Conservation (phyloP, 176 grass and related monocot genomes). For the Tuctoria greenei region DNA sequence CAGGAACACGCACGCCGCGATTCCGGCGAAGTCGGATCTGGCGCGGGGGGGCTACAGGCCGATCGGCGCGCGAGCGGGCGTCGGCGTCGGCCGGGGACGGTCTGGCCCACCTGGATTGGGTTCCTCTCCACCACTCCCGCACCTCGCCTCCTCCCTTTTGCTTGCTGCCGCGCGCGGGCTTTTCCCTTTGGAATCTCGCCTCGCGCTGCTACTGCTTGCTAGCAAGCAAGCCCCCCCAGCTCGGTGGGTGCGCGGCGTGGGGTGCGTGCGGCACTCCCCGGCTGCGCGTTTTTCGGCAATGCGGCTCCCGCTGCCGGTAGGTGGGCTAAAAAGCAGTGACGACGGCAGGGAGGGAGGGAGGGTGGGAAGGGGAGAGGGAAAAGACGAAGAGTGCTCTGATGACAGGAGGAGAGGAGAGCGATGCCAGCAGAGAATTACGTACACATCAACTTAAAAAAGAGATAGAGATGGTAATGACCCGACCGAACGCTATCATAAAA, state of each 20-base stretch:
- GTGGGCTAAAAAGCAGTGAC: slow-evolving; percentile 47
- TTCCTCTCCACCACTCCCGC: slow-evolving; percentile 3
- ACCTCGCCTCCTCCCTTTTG: slow-evolving; percentile 17
- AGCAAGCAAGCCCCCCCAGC: neutral
- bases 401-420: neutral
- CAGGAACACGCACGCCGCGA: slow-evolving; percentile 24
- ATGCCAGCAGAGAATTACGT: slow-evolving; percentile 50
- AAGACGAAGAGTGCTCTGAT: slow-evolving; percentile 6
- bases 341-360: slow-evolving; percentile 18
- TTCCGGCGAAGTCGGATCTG: slow-evolving; percentile 45
- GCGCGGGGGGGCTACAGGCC: slow-evolving; percentile 23
- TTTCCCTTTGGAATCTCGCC: slow-evolving; percentile 40
- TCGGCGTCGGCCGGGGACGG: neutral
- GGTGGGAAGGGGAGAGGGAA: slow-evolving; percentile 29
- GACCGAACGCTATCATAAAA: neutral
- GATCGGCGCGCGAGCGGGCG: slow-evolving; percentile 10
- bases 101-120: slow-evolving; percentile 6
- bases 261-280: neutral
- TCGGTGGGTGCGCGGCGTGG: neutral
- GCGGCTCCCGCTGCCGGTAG: slow-evolving; percentile 44
- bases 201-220: neutral
- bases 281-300: slow-evolving; percentile 34
- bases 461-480: neutral
- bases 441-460: slow-evolving; percentile 35
- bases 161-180: slow-evolving; percentile 4